A percentile compares a stretch with the other conserved stretches of the same genome.
These are phyloP conservation scores for Nepenthes gracilis DNA, from an alignment of 148 eudicot genomes.

Conservation along the genomic window DNA sequence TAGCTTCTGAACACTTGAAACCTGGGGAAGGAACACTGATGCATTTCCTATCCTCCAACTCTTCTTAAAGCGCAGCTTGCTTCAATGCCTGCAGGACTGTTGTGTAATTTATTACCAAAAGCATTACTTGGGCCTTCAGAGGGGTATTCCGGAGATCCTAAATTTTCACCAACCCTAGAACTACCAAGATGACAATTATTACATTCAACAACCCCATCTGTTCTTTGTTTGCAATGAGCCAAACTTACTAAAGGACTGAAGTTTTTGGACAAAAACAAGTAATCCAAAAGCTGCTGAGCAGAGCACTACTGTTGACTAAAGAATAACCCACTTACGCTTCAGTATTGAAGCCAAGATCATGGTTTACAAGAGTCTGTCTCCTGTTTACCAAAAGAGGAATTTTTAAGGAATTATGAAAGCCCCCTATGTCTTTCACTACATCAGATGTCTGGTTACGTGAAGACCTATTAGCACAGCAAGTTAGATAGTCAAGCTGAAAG, in stretches of 20 bases:
- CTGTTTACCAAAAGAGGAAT: conserved; percentile 8
- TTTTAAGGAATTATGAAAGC: conserved; percentile 4
- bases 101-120: background rate
- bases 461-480: conserved; percentile 2
- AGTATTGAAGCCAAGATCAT: conserved; percentile 2
- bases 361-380: conserved; percentile 5
- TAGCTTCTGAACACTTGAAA: conserved; percentile 22
- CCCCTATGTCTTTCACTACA: conserved; percentile 6
- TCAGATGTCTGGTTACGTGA: background rate
- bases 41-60: conserved; percentile 6
- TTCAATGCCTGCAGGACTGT: background rate
- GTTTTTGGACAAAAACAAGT: conserved; percentile 28
- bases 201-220: background rate
- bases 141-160: background rate
- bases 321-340: conserved; percentile 7
- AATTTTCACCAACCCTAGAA: background rate
- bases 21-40: conserved; percentile 8
- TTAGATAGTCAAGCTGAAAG: background rate
- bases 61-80: conserved; percentile 8
- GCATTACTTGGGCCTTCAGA: background rate
- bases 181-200: background rate
- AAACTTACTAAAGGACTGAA: conserved; percentile 4
- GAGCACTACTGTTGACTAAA: conserved; percentile 8
- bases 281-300: conserved; percentile 34
- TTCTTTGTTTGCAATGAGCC: background rate